These are phyloP conservation scores for Candida nemodendra DNA, from an alignment of 805 yeast genomes.

Conservation along the genomic window DNA sequence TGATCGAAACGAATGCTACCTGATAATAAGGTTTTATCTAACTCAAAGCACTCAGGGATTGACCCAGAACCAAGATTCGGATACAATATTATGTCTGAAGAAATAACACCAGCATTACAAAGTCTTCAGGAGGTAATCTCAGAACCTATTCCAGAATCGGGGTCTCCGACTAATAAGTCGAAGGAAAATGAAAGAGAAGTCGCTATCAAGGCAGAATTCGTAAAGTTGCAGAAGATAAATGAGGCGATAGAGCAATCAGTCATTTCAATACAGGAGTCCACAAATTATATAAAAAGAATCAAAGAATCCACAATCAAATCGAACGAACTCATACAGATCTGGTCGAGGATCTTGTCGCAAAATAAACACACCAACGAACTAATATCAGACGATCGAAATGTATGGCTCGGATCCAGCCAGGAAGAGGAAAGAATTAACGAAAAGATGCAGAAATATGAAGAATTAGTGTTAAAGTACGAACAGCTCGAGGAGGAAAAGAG, in stretches of 20 bases:
- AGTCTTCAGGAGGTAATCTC: slow-evolving; percentile 15
- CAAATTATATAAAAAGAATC: slow-evolving; percentile 16
- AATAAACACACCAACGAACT: slow-evolving; percentile 52
- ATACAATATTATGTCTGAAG: slow-evolving; percentile 22
- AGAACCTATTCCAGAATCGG: not conserved
- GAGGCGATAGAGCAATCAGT: slow-evolving; percentile 17
- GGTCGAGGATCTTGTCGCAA: slow-evolving; percentile 63
- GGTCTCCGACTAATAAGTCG: slow-evolving; percentile 9
- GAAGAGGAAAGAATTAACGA: slow-evolving; percentile 16
- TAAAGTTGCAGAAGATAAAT: slow-evolving; percentile 17
- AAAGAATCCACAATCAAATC: slow-evolving; percentile 19
- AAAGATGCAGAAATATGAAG: slow-evolving; percentile 27
- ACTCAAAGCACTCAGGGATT: no score
- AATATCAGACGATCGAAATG: slow-evolving; percentile 28
- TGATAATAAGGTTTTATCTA: no score
- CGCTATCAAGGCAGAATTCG: slow-evolving; percentile 17
- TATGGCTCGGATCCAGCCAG: slow-evolving; percentile 20
- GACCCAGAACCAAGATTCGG: no score
- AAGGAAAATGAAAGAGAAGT: slow-evolving; percentile 10
- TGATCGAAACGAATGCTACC: no score
- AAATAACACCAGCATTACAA: slow-evolving; percentile 14
- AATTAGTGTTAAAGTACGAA: slow-evolving; percentile 25
- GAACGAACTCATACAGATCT: slow-evolving; percentile 47
- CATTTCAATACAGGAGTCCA: slow-evolving; percentile 18
- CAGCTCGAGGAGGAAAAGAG: slow-evolving; percentile 18